These are phyloP conservation scores for Cryptosporidium tyzzeri DNA, from an alignment of 169 alveolate genomes.

Conservation along the genomic window DNA sequence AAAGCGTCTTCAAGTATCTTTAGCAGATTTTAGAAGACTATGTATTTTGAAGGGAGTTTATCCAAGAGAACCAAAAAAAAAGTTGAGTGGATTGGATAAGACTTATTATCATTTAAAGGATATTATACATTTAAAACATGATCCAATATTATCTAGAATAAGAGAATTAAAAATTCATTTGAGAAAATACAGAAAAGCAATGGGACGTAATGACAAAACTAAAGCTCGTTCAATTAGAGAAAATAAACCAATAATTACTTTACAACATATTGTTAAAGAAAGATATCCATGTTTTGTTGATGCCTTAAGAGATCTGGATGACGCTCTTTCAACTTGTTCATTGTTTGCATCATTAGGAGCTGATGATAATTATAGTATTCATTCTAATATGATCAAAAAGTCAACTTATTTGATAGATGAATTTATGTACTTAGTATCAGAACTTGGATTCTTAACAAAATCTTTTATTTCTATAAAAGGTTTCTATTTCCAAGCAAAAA, in stretches of 20 bases:
- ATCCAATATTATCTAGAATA: conserved; percentile 88
- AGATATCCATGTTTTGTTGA: conserved; percentile 96
- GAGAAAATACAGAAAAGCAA: conserved; percentile 91
- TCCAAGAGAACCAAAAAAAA: conserved; percentile 98
- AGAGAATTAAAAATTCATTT: conserved; percentile 90
- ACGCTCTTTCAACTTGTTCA: conserved; percentile 95
- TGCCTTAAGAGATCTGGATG: conserved; percentile 97
- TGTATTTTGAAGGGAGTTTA: conserved; percentile 99
- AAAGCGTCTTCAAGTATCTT: conserved; percentile 90
- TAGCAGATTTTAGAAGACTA: conserved; percentile 94
- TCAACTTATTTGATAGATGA: conserved; percentile 87
- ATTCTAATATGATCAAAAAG: conserved; percentile 81
- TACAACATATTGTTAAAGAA: conserved; percentile 95
- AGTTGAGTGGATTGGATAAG: conserved; percentile 86
- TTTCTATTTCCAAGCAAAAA: conserved; percentile 96
- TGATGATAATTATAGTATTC: conserved; percentile 84
- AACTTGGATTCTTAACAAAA: conserved; percentile 79
- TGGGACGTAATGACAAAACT: conserved; percentile 86
- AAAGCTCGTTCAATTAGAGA: conserved; percentile 87
- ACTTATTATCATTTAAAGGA: conserved; percentile 95
- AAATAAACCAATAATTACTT: conserved; percentile 91
- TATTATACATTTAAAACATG: conserved; percentile 89
- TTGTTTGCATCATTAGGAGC: conserved; percentile 89
- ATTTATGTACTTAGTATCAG: conserved; percentile 86
- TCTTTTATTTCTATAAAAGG: conserved; percentile 97